These are phyloP conservation scores for Diplosphaera chodatii DNA, from an alignment of 139 green algal genomes.

Conservation along the genomic window DNA sequence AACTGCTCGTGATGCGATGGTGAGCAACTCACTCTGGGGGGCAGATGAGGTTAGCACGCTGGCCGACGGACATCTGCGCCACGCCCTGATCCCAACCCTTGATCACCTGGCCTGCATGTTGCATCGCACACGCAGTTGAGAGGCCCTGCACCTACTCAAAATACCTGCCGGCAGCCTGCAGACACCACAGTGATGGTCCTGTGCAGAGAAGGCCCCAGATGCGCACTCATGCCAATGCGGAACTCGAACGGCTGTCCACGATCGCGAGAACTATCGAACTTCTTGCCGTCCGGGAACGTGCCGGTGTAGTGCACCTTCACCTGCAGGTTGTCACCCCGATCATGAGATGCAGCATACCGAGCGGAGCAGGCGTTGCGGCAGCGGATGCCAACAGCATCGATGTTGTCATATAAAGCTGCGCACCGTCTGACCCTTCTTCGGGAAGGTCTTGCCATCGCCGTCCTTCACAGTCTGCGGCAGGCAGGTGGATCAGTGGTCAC, in stretches of 20 bases:
- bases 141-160: too few species aligned
- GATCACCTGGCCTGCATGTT: conserved; percentile 45
- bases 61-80: conserved; percentile 51
- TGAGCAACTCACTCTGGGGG: conserved; percentile 59
- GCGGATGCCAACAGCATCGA: too few species aligned
- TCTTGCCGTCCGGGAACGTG: conserved; percentile 46
- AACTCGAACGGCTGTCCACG: conserved; percentile 51
- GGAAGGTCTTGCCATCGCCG: conserved; percentile 33
- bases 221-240: conserved; percentile 33
- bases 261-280: conserved; percentile 68
- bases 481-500: too few species aligned
- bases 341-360: too few species aligned
- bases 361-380: too few species aligned
- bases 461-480: neutral
- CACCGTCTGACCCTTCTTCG: conserved; percentile 28
- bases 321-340: too few species aligned
- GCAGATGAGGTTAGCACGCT: conserved; percentile 56
- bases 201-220: too few species aligned
- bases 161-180: too few species aligned
- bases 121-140: too few species aligned
- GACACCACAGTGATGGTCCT: too few species aligned
- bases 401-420: too few species aligned
- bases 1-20: too few species aligned
- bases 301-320: conserved; percentile 59
- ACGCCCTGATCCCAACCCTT: conserved; percentile 63